Evolutionary conservation across 164 flowering plant genomes (phyloP), one percentile per base, ranked within the genome.

Genomic region (Nymphaea colorata): DNA sequence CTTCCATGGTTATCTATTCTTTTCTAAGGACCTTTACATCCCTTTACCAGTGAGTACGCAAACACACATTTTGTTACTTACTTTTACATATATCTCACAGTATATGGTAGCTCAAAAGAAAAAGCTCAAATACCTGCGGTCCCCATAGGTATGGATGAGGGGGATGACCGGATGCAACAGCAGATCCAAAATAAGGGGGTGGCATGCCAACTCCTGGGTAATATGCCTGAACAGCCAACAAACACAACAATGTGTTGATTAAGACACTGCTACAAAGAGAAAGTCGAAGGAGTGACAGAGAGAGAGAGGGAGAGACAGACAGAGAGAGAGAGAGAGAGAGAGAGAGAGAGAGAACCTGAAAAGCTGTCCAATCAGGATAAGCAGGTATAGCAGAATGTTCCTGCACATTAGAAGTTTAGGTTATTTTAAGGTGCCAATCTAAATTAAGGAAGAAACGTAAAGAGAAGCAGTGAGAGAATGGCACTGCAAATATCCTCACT

Each of bases 121-220:
- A 61, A 4, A 12, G 3, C n/a, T 61, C 18, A 61, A 61, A 61
- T 89, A 92, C 99, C 96, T 87, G 98, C 47, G 91, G 87, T 60
- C 79, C 79, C 99, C 99, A 95, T 87, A 90, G 85, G 61, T 89
- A 95, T 25, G 90, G 87, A 42, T 82, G 93, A 66, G 91, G 93
- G 61, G 94, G 73, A 75, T 92, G 96, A 59, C 97, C 95, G 62
- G 91, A 70, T 69, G 89, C 76, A 64, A 85, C 77, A 57, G 87
- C 80, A 41, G 98, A 76, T 79, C 84, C 84, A 71, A 84, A 80
- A 68, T 78, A 72, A 61, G 81, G 78, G n/a, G 76, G 79, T 44
- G 77, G 78, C 57, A 80, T 16, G 66, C 76, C 47, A 51, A 77
- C 67, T 43, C 81, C 81, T 43, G 73, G 74, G 76, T 78, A 80